A percentile compares a stretch with the other conserved stretches of the same genome.
Evolutionary conservation across 2,329 filamentous ascomycete species (phyloP).

Genomic region (Epichloe uncinata): DNA sequence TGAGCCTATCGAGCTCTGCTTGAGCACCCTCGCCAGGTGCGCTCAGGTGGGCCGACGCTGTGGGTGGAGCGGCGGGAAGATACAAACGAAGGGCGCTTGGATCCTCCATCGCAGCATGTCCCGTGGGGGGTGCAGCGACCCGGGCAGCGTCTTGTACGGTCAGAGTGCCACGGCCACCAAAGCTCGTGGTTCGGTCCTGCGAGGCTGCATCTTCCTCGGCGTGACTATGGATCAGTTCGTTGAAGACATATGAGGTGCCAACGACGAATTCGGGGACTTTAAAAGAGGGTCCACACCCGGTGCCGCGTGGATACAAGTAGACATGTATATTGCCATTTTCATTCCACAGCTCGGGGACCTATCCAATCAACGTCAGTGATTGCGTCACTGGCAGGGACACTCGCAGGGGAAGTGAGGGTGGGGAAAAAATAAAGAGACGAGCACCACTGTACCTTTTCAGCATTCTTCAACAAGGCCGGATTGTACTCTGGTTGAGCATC

Average conservation of each 20-base stretch:
- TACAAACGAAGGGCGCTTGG: slow-evolving; percentile 36
- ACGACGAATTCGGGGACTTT: slow-evolving; percentile 43
- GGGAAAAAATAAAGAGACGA: too few species aligned
- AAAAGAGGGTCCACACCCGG: slow-evolving; percentile 39
- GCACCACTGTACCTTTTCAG: slow-evolving; percentile 36
- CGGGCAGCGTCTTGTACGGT: slow-evolving; percentile 35
- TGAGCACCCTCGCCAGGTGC: slow-evolving; percentile 19
- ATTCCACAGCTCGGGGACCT: slow-evolving; percentile 56
- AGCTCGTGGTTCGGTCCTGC: slow-evolving; percentile 21
- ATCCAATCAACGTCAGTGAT: not conserved
- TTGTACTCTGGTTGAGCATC: slow-evolving; percentile 43
- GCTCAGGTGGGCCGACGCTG: slow-evolving; percentile 20
- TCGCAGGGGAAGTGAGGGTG: too few species aligned
- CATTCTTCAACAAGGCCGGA: slow-evolving; percentile 33
- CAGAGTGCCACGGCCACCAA: slow-evolving; percentile 33
- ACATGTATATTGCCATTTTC: slow-evolving; percentile 44
- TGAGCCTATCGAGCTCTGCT: slow-evolving; percentile 38
- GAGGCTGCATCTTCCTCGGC: slow-evolving; percentile 23
- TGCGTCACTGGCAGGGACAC: too few species aligned
- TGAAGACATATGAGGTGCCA: slow-evolving; percentile 40
- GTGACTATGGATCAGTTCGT: slow-evolving; percentile 32
- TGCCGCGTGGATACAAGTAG: slow-evolving; percentile 40
- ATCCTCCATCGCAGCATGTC: slow-evolving; percentile 23
- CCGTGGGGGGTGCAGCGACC: slow-evolving; percentile 23
- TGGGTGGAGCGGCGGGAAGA: slow-evolving; percentile 32